phyloP scores from a whole-genome alignment of 2,329 filamentous ascomycete genomes.

The Thielaviopsis ethacetica region DNA sequence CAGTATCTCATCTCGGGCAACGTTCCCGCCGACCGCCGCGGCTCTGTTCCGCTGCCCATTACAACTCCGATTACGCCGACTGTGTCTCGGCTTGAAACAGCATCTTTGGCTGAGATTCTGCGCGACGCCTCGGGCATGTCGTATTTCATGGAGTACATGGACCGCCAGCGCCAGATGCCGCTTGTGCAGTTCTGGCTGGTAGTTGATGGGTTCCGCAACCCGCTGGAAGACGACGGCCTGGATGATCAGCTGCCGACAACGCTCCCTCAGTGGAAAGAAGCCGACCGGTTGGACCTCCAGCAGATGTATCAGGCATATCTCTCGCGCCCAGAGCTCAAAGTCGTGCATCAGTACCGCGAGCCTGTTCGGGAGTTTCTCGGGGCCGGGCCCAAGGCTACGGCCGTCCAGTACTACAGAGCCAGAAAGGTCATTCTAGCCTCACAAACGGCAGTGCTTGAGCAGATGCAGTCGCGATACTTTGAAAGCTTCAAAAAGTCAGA shows the following conservation, averaged over 20 bases:
- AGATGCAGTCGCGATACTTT: constrained; percentile 68
- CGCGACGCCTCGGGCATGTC: constrained; percentile 81
- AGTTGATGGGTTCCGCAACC: constrained; percentile 89
- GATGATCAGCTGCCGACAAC: constrained; percentile 41
- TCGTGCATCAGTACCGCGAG: constrained; percentile 51
- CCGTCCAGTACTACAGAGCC: constrained; percentile 68
- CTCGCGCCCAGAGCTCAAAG: constrained; percentile 62
- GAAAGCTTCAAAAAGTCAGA: constrained; percentile 83
- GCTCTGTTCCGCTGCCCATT: background rate
- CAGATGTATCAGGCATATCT: constrained; percentile 89
- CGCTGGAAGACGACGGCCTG: constrained; percentile 60
- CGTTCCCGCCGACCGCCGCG: constrained; percentile 32
- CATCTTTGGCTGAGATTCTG: constrained; percentile 68
- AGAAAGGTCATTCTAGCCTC: constrained; percentile 65
- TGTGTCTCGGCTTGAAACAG: constrained; percentile 54
- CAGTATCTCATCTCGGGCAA: constrained; percentile 46
- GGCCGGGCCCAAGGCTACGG: constrained; percentile 58
- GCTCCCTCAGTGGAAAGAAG: constrained; percentile 57
- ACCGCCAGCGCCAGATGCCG: constrained; percentile 70
- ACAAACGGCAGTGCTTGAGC: constrained; percentile 69
- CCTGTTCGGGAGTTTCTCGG: constrained; percentile 63
- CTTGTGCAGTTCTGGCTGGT: constrained; percentile 97
- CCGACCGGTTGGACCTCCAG: constrained; percentile 72
- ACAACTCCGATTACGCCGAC: constrained; percentile 18
- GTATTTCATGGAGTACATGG: constrained; percentile 99